Percentiles rank a stretch among this genome's conserved stretches.
Conservation (phyloP, 139 green algal genomes). For the Astrephomene gubernaculifera region DNA sequence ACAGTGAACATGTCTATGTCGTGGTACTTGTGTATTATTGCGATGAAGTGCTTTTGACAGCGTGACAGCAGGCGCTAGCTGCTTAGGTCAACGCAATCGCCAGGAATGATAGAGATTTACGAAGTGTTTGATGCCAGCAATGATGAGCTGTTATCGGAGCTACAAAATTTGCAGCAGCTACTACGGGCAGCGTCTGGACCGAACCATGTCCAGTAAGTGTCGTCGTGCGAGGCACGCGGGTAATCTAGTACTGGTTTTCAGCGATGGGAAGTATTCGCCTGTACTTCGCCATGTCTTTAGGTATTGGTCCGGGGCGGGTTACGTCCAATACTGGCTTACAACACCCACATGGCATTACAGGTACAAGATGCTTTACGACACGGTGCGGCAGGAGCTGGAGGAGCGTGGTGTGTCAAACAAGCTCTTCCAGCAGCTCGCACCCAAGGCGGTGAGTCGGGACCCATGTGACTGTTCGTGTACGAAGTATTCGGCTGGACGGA, state of each 20-base stretch:
- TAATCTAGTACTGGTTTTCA: neutral
- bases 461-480: too few species aligned
- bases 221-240: too few species aligned
- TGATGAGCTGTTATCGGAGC: slow-evolving; percentile 42
- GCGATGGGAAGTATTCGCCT: too few species aligned
- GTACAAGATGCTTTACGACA: slow-evolving; percentile 49
- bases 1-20: too few species aligned
- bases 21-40: too few species aligned
- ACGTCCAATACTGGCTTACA: too few species aligned
- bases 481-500: too few species aligned
- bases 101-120: slow-evolving; percentile 47
- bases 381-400: slow-evolving; percentile 52
- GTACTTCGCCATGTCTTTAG: too few species aligned
- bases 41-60: too few species aligned
- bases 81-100: too few species aligned
- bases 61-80: too few species aligned
- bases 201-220: slow-evolving; percentile 10
- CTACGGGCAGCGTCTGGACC: neutral
- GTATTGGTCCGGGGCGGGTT: too few species aligned
- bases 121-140: slow-evolving; percentile 57
- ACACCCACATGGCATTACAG: slow-evolving; percentile 15
- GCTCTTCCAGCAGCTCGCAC: slow-evolving; percentile 51
- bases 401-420: slow-evolving; percentile 49
- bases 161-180: slow-evolving; percentile 35
- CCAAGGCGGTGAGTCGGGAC: neutral